Percentiles rank a stretch among this genome's conserved stretches.
Evolutionary conservation across 2,329 filamentous ascomycete species (phyloP).

Genomic region (Westerdykella aurantiaca): DNA sequence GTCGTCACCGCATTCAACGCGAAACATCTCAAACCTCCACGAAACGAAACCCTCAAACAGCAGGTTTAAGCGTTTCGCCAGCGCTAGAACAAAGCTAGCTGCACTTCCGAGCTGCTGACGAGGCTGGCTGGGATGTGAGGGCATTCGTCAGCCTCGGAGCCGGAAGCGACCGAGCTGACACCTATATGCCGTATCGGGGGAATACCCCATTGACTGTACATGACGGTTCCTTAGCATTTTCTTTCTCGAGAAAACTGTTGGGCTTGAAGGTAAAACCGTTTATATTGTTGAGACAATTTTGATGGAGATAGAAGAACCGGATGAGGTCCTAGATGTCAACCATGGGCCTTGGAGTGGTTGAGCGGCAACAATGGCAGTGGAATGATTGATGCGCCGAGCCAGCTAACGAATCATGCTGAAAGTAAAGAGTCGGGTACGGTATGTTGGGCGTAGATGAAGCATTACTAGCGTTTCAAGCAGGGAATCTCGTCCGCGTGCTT

Average conservation of each 20-base stretch:
- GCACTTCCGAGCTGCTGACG: background rate
- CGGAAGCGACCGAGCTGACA: slow-evolving; percentile 27
- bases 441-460: background rate
- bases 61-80: too few relatives aligned
- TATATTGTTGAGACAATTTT: slow-evolving; percentile 16
- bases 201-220: slow-evolving; percentile 10
- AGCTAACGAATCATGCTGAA: slow-evolving; percentile 7
- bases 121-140: slow-evolving; percentile 7
- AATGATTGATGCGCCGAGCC: slow-evolving; percentile 7
- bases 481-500: background rate
- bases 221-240: slow-evolving; percentile 14
- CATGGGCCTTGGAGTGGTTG: too few relatives aligned
- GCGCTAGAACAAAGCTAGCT: too few relatives aligned
- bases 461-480: background rate
- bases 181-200: slow-evolving; percentile 16
- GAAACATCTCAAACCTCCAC: too few relatives aligned
- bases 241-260: slow-evolving; percentile 12
- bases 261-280: slow-evolving; percentile 4
- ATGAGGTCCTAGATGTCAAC: background rate
- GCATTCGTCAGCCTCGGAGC: slow-evolving; percentile 26
- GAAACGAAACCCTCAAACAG: too few relatives aligned
- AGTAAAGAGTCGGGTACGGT: slow-evolving; percentile 3
- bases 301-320: slow-evolving; percentile 5
- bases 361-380: background rate
- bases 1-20: too few relatives aligned